Base-by-base conservation (phyloP, 129 eudicot species). In the Flaveria robusta region DNA sequence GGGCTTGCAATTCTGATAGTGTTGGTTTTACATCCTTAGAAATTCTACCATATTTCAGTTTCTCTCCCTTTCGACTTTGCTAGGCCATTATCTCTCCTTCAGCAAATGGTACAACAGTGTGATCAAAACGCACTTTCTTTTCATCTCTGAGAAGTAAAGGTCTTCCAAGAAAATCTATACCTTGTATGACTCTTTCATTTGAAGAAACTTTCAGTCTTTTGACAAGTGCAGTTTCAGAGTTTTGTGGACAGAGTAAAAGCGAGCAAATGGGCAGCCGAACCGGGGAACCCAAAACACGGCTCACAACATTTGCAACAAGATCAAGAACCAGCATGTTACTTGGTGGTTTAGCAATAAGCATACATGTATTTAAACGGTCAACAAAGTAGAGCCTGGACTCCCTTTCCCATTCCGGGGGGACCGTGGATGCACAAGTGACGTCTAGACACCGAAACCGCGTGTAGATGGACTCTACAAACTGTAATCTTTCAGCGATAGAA, bases 81-180 rank as follows among this genome's bases (percentile, higher is more conserved):
- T 95, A 91, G 66, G 97, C 95, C 77, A 91, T 92, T 82, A 91
- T 81, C 81, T 91, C 95, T 65, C 95, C 97, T 54, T 71, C 73
- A 77, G 86, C 83, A 70, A 88, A 91, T 16, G 94, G 97, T 82
- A 90, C 81, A 65, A 85, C 47, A 43, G 91, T 86, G 69, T 19
- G 26, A 54, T 77, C 84, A 77, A 86, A 77, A 22, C 82, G 86
- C 78, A 88, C 91, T 58, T 82, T 83, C 74, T 51, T 60, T 29
- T 93, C 94, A 86, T 88, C 97, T 76, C 83, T 86, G 22, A 94
- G 84, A 45, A 91, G 71, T 80, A 91, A 77, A 26, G 84, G 90
- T 71, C 78, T 86, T 79, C 94, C 94, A 19, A 91, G 68, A 9
- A 88, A 65, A 80, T 74, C 70, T 42, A 68, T 85, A 60, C 42